phyloP scores from a whole-genome alignment of 2,329 filamentous ascomycete genomes.

The Trichoderma arundinaceum region DNA sequence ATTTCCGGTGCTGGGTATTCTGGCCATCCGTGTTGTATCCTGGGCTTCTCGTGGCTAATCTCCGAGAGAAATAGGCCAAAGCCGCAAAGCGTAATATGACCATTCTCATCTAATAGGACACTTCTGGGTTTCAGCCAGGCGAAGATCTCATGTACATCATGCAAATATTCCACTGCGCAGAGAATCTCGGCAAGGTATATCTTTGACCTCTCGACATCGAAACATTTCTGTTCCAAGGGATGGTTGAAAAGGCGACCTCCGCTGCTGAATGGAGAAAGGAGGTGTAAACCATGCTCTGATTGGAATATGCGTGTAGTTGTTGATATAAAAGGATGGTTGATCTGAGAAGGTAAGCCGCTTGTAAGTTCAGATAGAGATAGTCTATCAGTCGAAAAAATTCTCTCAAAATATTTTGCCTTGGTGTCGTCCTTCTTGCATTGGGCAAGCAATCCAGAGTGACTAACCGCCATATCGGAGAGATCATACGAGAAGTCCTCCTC shows the following conservation, averaged over 20 bases:
- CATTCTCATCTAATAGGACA: conserved; percentile 86
- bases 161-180: conserved; percentile 84
- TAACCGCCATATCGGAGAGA: neutral
- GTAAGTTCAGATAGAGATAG: neutral
- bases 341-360: conserved; percentile 57
- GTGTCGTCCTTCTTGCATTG: neutral
- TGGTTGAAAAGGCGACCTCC: conserved; percentile 90
- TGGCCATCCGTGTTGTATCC: conserved; percentile 68
- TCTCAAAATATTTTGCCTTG: neutral
- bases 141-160: conserved; percentile 92
- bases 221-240: conserved; percentile 84
- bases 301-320: conserved; percentile 61
- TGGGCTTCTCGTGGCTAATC: conserved; percentile 92
- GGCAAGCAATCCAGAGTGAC: too few species aligned
- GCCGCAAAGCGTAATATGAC: conserved; percentile 88
- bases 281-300: neutral
- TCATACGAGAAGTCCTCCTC: neutral
- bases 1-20: conserved; percentile 92
- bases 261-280: conserved; percentile 89
- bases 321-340: conserved; percentile 94
- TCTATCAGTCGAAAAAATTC: neutral
- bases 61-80: conserved; percentile 90
- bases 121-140: conserved; percentile 70
- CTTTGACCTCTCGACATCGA: conserved; percentile 85
- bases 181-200: conserved; percentile 90